Evolutionary conservation across 2,329 filamentous ascomycete genomes (phyloP), one percentile per base, ranked within the genome.

Genomic region (Phialophora tarda): DNA sequence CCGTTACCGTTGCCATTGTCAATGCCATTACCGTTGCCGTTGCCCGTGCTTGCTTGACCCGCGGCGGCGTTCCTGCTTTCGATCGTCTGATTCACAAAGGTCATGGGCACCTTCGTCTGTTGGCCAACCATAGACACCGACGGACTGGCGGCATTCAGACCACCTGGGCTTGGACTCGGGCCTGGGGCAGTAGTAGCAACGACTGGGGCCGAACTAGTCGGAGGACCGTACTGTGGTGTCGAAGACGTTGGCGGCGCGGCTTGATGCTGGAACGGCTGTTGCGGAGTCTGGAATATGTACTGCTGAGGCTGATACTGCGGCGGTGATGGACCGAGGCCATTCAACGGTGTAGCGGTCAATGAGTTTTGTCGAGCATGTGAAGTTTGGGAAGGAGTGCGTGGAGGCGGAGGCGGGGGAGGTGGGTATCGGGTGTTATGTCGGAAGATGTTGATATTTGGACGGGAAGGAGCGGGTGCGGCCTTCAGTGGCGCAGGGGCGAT

Each of bases 31-130:
- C 61, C n/a, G 21, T 53, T 10, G 58, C 30, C 11, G 63, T 7
- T n/a, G 17, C 38, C 38, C 17, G 17, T 8, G 38, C 6, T 41
- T 41, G 38, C 1, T 5, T 41, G 38, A n/a, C 38, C 38, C 38
- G 38, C 57, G 4, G 64, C 65, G n/a, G 63, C 65, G 50, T 51
- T 68, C 53, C 62, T 53, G 53, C 65, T 65, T 30, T 63, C 65
- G 11, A 70, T 70, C 8, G 68, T 70, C 51, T 68, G 65, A 53
- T 70, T 70, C 32, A 70, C 65, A 50, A 70, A 70, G 12, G 65
- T 70, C 60, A 67, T 70, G 26, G 64, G 54, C 11, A 64, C 64
- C 61, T 64, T 64, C 24, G 32, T 62, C 50, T 66, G 67, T 53
- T 62, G 60, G 51, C 64, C 64, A 17, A 66, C 41, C 7, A 56